A percentile compares a stretch with the other conserved stretches of the same genome.
Conservation (phyloP, 768 basidiomycete species). For the Trametes elegans region DNA sequence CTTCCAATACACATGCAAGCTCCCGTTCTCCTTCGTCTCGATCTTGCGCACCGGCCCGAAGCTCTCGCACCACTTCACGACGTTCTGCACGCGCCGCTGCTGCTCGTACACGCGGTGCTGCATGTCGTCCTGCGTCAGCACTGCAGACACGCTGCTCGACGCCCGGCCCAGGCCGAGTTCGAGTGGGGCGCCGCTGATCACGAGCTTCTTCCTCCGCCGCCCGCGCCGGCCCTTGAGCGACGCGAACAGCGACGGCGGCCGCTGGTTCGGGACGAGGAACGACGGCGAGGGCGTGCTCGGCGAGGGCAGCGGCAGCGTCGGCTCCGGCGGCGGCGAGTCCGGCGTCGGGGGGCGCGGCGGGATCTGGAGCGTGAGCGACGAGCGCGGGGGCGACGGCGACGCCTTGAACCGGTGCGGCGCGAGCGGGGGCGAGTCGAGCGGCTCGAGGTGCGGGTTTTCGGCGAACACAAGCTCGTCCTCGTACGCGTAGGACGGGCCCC, state of each 20-base stretch:
- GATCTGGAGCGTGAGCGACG: constrained; percentile 6
- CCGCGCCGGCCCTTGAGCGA: constrained; percentile 17
- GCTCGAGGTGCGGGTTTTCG: constrained; percentile 6
- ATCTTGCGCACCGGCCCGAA: constrained; percentile 26
- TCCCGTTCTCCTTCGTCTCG: constrained; percentile 26
- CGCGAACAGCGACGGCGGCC: constrained; percentile 23
- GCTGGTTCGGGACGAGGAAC: constrained; percentile 22
- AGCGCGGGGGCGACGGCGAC: constrained; percentile 5
- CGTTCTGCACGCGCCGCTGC: constrained; percentile 20
- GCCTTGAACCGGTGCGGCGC: background rate
- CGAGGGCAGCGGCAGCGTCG: constrained; percentile 28
- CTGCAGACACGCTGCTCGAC: background rate
- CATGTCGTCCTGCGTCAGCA: constrained; percentile 5
- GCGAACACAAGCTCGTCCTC: constrained; percentile 15
- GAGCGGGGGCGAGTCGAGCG: constrained; percentile 15
- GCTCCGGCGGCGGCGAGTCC: constrained; percentile 19
- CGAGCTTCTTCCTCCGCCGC: constrained; percentile 27
- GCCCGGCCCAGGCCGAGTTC: constrained; percentile 2
- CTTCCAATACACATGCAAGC: constrained; percentile 29
- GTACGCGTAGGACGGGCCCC: constrained; percentile 18
- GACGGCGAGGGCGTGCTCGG: constrained; percentile 26
- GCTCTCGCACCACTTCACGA: constrained; percentile 27
- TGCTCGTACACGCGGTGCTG: constrained; percentile 10
- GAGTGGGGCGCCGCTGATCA: constrained; percentile 22
- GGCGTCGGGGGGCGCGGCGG: constrained; percentile 21